phyloP scores from a whole-genome alignment of 192 early-diverging fungal species.

The Backusella circina region DNA sequence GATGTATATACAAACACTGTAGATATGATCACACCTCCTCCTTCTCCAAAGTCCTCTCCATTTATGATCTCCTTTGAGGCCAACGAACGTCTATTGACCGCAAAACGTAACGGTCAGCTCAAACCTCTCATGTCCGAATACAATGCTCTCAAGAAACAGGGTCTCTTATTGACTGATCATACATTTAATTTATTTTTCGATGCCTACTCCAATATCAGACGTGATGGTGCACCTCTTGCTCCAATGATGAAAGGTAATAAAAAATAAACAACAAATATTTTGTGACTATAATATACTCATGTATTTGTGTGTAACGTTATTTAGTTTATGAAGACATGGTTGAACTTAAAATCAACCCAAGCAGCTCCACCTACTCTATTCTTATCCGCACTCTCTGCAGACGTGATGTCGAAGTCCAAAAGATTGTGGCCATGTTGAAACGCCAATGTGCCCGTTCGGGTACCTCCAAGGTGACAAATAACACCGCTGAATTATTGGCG shows the following conservation, averaged over 20 bases:
- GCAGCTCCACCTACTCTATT: constrained; percentile 22
- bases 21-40: constrained; percentile 15
- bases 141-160: constrained; percentile 20
- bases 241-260: constrained; percentile 23
- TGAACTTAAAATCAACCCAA: constrained; percentile 7
- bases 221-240: constrained; percentile 29
- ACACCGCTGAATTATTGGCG: constrained; percentile 20
- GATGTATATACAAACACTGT: neutral
- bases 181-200: constrained; percentile 36
- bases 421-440: constrained; percentile 32
- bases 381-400: constrained; percentile 30
- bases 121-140: constrained; percentile 25
- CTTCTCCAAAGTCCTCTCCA: constrained; percentile 8
- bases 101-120: constrained; percentile 28
- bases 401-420: constrained; percentile 39
- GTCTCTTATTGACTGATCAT: constrained; percentile 21
- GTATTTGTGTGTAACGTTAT: neutral
- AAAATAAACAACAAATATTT: neutral
- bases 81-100: constrained; percentile 24
- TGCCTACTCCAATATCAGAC: constrained; percentile 22
- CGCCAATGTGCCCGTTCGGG: constrained; percentile 24
- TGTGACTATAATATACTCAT: neutral
- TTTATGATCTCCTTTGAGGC: constrained; percentile 3
- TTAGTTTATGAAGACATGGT: constrained; percentile 36
- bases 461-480: neutral